These are phyloP conservation scores for Thalassiosira hispida DNA, from an alignment of 352 stramenopile genomes.

Conservation along the genomic window DNA sequence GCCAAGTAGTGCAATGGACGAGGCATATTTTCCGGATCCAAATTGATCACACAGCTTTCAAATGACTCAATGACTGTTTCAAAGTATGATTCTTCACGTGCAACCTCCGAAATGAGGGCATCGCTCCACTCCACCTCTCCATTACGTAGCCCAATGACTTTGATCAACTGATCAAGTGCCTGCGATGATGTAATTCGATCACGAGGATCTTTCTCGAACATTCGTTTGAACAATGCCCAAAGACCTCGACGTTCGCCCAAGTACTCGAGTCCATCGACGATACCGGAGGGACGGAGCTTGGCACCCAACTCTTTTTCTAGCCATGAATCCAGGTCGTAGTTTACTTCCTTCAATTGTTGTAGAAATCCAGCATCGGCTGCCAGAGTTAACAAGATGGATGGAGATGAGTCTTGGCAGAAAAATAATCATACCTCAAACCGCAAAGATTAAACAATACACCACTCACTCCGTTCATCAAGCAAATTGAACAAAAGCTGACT, in stretches of 20 bases:
- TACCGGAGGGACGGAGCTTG: conserved; percentile 60
- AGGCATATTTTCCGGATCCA: conserved; percentile 32
- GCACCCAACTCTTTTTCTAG: conserved; percentile 59
- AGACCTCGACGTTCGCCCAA: conserved; percentile 62
- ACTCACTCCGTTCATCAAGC: conserved; percentile 66
- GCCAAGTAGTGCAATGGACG: conserved; percentile 78
- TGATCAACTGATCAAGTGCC: conserved; percentile 41
- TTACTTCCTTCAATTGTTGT: conserved; percentile 65
- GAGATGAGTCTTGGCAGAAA: not conserved
- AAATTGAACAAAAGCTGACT: conserved; percentile 79
- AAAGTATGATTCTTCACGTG: conserved; percentile 60
- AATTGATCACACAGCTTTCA: conserved; percentile 54
- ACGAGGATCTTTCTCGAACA: conserved; percentile 58
- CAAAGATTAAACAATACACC: no score
- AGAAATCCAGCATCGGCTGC: conserved; percentile 70
- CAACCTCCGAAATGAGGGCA: conserved; percentile 4
- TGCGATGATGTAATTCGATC: conserved; percentile 48
- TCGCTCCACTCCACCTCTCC: conserved; percentile 31
- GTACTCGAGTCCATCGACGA: conserved; percentile 71
- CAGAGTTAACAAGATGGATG: not conserved
- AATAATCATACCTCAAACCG: no score
- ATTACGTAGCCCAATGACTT: conserved; percentile 41
- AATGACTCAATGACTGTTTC: conserved; percentile 62
- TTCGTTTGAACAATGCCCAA: conserved; percentile 61
- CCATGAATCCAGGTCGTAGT: conserved; percentile 80